These are phyloP conservation scores for Pythium coloratum DNA, from an alignment of 352 stramenopile genomes.

Conservation along the genomic window DNA sequence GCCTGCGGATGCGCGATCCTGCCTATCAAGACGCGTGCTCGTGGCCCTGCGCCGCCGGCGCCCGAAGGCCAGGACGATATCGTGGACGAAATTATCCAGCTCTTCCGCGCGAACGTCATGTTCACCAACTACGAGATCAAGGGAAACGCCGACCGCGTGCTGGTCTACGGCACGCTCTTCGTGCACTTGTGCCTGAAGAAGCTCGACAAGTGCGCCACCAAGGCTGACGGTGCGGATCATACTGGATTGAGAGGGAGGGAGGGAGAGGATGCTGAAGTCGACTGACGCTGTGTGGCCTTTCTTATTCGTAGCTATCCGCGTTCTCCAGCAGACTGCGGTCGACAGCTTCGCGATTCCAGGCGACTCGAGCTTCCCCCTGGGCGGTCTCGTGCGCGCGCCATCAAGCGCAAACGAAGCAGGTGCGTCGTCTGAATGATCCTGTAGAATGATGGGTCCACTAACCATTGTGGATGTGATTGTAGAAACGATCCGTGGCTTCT, in stretches of 20 bases:
- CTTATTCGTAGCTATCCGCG: constrained; percentile 49
- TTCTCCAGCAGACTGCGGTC: constrained; percentile 79
- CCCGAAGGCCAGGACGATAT: constrained; percentile 88
- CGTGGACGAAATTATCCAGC: constrained; percentile 91
- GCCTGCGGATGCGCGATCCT: constrained; percentile 88
- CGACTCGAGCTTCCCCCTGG: constrained; percentile 81
- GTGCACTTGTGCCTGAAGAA: constrained; percentile 91
- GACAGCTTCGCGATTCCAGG: constrained; percentile 88
- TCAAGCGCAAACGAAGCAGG: constrained; percentile 77
- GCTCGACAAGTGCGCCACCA: constrained; percentile 79
- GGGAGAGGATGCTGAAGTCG: no score
- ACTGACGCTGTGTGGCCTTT: not conserved
- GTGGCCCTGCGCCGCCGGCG: constrained; percentile 81
- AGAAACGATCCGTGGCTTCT: constrained; percentile 87
- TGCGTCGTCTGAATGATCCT: constrained; percentile 13
- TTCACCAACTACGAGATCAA: constrained; percentile 95
- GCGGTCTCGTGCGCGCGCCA: constrained; percentile 73
- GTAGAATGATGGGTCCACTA: not conserved
- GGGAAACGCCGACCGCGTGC: constrained; percentile 86
- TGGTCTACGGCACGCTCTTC: constrained; percentile 95
- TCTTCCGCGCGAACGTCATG: constrained; percentile 93
- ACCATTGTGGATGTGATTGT: not conserved
- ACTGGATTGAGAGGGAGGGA: not conserved
- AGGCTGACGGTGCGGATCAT: constrained; percentile 54
- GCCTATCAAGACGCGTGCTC: constrained; percentile 87